phyloP scores from a whole-genome alignment of 2,329 filamentous ascomycete genomes.

The Dactylellina cionopaga region DNA sequence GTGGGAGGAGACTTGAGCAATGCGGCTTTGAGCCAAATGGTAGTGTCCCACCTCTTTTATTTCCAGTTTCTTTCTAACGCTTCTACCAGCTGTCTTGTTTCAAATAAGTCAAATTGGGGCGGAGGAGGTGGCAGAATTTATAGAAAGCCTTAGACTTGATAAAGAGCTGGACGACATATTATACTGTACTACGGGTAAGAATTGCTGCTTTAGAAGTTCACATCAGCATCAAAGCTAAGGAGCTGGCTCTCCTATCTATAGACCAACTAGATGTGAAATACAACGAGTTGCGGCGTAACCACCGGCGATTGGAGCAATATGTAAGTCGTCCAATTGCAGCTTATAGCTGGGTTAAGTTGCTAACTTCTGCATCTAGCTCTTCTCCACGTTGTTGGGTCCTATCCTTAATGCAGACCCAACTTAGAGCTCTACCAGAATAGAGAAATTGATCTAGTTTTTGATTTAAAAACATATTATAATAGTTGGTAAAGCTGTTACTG shows the following conservation, averaged over 20 bases:
- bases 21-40: conserved; percentile 2
- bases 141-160: conserved; percentile 7
- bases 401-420: conserved; percentile 13
- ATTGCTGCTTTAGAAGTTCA: neutral
- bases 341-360: neutral
- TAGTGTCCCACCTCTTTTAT: conserved; percentile 4
- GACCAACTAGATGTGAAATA: conserved; percentile 28
- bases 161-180: conserved; percentile 9
- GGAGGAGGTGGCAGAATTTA: conserved; percentile 5
- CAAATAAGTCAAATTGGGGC: conserved; percentile 33
- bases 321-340: conserved; percentile 5
- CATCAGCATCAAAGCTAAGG: conserved; percentile 3
- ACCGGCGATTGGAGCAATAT: conserved; percentile 22
- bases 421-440: neutral
- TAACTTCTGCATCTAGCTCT: conserved; percentile 16
- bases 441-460: conserved; percentile 5
- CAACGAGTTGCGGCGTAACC: neutral
- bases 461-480: neutral
- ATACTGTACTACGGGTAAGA: conserved; percentile 28
- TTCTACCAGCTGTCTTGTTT: conserved; percentile 22
- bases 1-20: conserved; percentile 7
- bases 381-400: conserved; percentile 15
- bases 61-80: conserved; percentile 9
- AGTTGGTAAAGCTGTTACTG: neutral
- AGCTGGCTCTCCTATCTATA: neutral